Base-by-base conservation (phyloP, 1,139 yeast genomes). In the Yamadazyma atmosphaerica region DNA sequence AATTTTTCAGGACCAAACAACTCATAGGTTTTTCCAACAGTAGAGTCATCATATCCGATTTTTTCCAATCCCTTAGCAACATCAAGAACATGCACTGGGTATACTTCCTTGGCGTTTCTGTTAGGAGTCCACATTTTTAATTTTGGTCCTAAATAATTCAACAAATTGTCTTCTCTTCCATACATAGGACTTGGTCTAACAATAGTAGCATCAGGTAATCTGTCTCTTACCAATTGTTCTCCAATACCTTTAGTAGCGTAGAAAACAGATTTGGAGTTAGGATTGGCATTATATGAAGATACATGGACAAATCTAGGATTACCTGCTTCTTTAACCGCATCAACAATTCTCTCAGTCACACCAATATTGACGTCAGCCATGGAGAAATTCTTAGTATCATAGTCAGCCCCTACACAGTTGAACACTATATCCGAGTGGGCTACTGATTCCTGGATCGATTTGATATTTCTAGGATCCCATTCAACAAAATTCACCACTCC, bases 401-500 rank as follows among this genome's bases (percentile, higher is more conserved):
- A 81, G 58, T 85, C 88, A 32, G 86, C 79, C 36, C 96, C 96
- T 45, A 87, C 74, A 61, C 87, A 72, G 66, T 87, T 87, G 68
- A 72, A 81, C 10, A 87, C 96, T 42, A 87, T 83, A 58, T 87
- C 95, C 4, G 94, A 83, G 63, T 84, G 82, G 47, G 83, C 83
- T 36, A 87, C 89, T 8, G 88, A 71, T 51, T 85, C 89, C 60
- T 85, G 83, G 52, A 87, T 83, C 12, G 89, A 81, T 58, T 83
- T 69, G 52, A 85, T 52, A 65, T 87, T 87, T 62, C 96, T 76
- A 48, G 88, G 68, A 60, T 87, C 96, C 57, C 86, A 81, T 63
- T 87, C 96, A 49, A 86, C 80, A 61, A 81, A 83, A 65, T 84
- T 85, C 38, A 87, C 89, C 35, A 87, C 95, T 18, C 96, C 96